phyloP scores from a whole-genome alignment of 2,329 filamentous ascomycete species.

The Cryphonectria nitschkei region DNA sequence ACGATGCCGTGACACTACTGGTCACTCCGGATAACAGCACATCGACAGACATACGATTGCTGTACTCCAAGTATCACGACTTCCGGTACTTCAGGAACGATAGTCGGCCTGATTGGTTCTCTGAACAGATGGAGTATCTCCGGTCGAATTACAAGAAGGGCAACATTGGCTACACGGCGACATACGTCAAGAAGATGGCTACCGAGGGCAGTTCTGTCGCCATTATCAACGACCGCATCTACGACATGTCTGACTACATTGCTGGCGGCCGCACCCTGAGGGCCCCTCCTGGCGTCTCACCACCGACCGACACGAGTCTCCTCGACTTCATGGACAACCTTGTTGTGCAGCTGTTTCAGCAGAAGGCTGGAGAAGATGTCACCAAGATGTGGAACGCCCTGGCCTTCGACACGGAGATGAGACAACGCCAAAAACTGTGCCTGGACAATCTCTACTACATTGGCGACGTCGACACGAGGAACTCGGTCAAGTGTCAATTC shows the following conservation, averaged over 20 bases:
- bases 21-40: conserved; percentile 78
- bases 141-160: conserved; percentile 83
- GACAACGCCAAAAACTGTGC: conserved; percentile 75
- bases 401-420: conserved; percentile 57
- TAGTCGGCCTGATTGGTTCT: conserved; percentile 87
- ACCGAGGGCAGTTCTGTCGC: conserved; percentile 68
- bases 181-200: conserved; percentile 75
- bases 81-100: conserved; percentile 86
- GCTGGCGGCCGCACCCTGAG: conserved; percentile 71
- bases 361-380: conserved; percentile 76
- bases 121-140: conserved; percentile 80
- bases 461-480: conserved; percentile 87
- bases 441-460: conserved; percentile 95
- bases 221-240: conserved; percentile 78
- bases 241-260: conserved; percentile 86
- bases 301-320: conserved; percentile 52
- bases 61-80: conserved; percentile 84
- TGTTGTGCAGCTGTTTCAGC: conserved; percentile 77
- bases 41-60: conserved; percentile 67
- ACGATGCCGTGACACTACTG: conserved; percentile 79
- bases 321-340: conserved; percentile 79
- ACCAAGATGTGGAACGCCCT: conserved; percentile 82
- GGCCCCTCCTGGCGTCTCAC: conserved; percentile 56
- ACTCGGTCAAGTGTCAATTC: conserved; percentile 83
- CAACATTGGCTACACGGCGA: conserved; percentile 77